Conservation (phyloP, 2,329 filamentous ascomycete genomes). For the Parafenestella ontariensis region DNA sequence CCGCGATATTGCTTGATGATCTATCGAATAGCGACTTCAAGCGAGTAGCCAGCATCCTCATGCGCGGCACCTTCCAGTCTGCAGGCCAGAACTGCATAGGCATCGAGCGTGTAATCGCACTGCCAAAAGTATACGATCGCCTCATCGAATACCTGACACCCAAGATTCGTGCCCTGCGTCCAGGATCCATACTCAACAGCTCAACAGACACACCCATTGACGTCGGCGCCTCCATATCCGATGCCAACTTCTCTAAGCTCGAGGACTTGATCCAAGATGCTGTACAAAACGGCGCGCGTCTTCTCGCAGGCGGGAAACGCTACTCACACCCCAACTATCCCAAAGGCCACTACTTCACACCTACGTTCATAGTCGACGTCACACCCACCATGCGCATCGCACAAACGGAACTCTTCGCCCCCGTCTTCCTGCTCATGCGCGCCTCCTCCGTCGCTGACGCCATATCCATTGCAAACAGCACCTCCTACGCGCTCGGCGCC, state of each 20-base stretch:
- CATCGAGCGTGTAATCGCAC: conserved; percentile 88
- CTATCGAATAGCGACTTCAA: conserved; percentile 68
- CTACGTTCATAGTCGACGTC: conserved; percentile 90
- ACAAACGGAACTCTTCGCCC: conserved; percentile 90
- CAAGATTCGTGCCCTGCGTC: conserved; percentile 74
- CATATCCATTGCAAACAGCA: conserved; percentile 81
- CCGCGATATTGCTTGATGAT: conserved; percentile 87
- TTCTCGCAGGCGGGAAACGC: conserved; percentile 80
- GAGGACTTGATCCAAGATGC: conserved; percentile 81
- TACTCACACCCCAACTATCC: conserved; percentile 75
- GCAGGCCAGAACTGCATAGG: conserved; percentile 98
- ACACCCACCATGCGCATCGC: conserved; percentile 86
- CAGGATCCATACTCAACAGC: conserved; percentile 72
- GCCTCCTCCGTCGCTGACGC: conserved; percentile 71
- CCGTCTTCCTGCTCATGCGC: conserved; percentile 85
- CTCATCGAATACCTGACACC: conserved; percentile 75
- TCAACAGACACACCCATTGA: conserved; percentile 64
- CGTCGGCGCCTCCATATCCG: conserved; percentile 88
- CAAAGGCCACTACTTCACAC: conserved; percentile 87
- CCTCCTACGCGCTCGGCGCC: conserved; percentile 84
- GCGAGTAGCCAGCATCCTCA: conserved; percentile 79
- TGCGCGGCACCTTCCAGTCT: conserved; percentile 93
- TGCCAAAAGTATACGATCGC: conserved; percentile 75
- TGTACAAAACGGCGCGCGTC: conserved; percentile 76
- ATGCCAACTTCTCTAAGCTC: conserved; percentile 74